Evolutionary conservation across 2,329 filamentous ascomycete genomes (phyloP).

Genomic region (Colletotrichum sublineola): DNA sequence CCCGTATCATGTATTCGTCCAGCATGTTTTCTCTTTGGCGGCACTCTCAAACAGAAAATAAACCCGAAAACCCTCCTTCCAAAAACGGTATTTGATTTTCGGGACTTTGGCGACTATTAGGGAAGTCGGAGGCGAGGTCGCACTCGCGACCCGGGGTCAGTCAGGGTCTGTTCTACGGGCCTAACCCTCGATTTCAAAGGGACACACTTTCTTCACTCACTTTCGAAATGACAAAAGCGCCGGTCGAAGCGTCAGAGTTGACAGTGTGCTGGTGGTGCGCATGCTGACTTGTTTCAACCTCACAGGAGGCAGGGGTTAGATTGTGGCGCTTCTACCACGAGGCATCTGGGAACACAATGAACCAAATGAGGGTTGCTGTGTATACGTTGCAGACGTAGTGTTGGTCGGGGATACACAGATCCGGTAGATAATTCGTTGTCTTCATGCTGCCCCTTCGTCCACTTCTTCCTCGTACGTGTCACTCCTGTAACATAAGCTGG

Average conservation of each 20-base stretch:
- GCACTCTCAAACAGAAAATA: not conserved
- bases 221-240: not conserved
- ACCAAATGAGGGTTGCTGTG: slow-evolving; percentile 13
- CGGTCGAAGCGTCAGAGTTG: not conserved
- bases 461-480: slow-evolving; percentile 1
- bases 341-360: slow-evolving; percentile 26
- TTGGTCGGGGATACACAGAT: slow-evolving; percentile 29
- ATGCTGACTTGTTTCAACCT: not conserved
- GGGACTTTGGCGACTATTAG: slow-evolving; percentile 7
- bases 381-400: not conserved
- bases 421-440: slow-evolving; percentile 26
- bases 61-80: not conserved
- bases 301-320: not conserved
- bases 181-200: not conserved
- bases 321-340: slow-evolving; percentile 34
- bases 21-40: not conserved
- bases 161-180: not conserved
- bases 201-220: not conserved
- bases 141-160: slow-evolving; percentile 3
- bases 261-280: not conserved
- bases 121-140: slow-evolving; percentile 30
- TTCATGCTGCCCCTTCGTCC: not conserved
- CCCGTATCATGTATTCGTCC: not conserved
- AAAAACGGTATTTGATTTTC: not conserved
- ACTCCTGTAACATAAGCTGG: slow-evolving; percentile 16